phyloP scores from a whole-genome alignment of 441 rosid species.

The Geranium incanum region DNA sequence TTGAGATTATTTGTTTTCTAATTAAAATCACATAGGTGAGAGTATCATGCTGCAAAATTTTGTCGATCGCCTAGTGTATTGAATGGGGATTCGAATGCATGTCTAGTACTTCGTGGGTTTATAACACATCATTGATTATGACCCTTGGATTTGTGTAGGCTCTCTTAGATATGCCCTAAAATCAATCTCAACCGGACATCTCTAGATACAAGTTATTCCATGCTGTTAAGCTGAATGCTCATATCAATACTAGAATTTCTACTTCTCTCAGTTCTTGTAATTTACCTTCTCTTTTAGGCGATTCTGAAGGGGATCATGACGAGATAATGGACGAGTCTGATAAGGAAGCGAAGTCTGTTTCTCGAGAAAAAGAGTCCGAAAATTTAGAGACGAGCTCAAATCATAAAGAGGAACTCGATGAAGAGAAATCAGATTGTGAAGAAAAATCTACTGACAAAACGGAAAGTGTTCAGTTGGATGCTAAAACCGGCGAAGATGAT shows the following conservation, averaged over 20 bases:
- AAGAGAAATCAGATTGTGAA: conserved; percentile 7
- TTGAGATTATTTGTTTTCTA: not conserved
- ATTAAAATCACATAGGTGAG: not conserved
- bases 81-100: no score
- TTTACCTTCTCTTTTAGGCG: conserved; percentile 25
- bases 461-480: not conserved
- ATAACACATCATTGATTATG: no score
- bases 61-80: not conserved
- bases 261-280: not conserved
- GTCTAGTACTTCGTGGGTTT: no score
- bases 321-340: conserved; percentile 38
- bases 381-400: conserved; percentile 27
- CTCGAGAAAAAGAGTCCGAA: conserved; percentile 31
- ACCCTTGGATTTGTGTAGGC: no score
- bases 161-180: not conserved
- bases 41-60: not conserved
- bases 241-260: not conserved
- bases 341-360: conserved; percentile 36
- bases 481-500: not conserved
- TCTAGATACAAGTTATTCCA: not conserved
- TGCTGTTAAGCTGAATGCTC: not conserved
- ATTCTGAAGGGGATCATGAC: conserved; percentile 26
- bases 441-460: not conserved
- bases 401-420: conserved; percentile 32
- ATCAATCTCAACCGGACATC: not conserved